Conservation (phyloP, 2,329 filamentous ascomycete genomes). For the Aspergillus puulaauensis region DNA sequence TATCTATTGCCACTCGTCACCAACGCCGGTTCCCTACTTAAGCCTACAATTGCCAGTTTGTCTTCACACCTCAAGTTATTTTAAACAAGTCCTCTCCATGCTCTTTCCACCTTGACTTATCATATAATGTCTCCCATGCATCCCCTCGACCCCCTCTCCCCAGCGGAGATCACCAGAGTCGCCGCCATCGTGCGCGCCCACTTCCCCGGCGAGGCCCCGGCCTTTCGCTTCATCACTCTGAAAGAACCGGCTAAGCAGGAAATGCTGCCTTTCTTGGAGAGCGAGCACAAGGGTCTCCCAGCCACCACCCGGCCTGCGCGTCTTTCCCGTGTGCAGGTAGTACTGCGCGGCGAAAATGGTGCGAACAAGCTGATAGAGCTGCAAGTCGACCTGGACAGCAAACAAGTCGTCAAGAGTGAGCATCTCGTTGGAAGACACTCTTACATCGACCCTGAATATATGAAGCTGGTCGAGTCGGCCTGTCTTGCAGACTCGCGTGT, state of each 20-base stretch:
- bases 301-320: slow-evolving; percentile 31
- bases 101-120: slow-evolving; percentile 10
- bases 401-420: slow-evolving; percentile 14
- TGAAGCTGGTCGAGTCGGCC: slow-evolving; percentile 49
- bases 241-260: slow-evolving; percentile 51
- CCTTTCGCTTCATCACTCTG: slow-evolving; percentile 54
- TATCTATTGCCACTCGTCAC: too few species aligned
- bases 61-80: neutral
- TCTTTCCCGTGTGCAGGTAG: slow-evolving; percentile 42
- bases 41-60: too few species aligned
- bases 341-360: neutral
- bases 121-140: slow-evolving; percentile 21
- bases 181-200: slow-evolving; percentile 34
- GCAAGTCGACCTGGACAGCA: slow-evolving; percentile 21
- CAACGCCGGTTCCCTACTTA: too few species aligned
- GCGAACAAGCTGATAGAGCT: slow-evolving; percentile 24
- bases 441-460: slow-evolving; percentile 42
- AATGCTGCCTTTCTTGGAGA: slow-evolving; percentile 48
- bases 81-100: neutral
- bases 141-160: slow-evolving; percentile 32
- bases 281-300: slow-evolving; percentile 36
- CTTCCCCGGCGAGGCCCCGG: slow-evolving; percentile 32
- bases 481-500: slow-evolving; percentile 47
- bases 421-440: slow-evolving; percentile 26
- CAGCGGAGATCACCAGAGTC: slow-evolving; percentile 32